These are phyloP conservation scores for Cunninghamia lanceolata DNA, from an alignment of 75 land plant species.

Conservation along the genomic window DNA sequence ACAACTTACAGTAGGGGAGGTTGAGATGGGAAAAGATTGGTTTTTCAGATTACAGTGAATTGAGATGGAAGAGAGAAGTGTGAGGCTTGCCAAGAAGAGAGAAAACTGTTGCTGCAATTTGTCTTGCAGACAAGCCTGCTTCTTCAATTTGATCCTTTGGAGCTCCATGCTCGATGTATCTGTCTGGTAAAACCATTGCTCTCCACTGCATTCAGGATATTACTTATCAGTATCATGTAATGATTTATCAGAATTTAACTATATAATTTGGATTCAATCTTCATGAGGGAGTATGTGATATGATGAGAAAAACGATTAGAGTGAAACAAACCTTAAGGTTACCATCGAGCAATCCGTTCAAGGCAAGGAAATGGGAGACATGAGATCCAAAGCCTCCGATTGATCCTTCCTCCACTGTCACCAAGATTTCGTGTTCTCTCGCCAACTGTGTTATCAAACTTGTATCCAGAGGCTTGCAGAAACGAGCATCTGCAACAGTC, in stretches of 20 bases:
- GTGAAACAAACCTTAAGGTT: constrained; percentile 29
- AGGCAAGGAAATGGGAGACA: constrained; percentile 43
- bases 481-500: constrained; percentile 51
- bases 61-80: constrained; percentile 31
- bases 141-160: constrained; percentile 40
- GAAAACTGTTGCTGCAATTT: constrained; percentile 63
- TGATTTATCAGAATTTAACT: too few species aligned
- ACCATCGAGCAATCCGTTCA: constrained; percentile 49
- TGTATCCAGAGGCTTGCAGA: constrained; percentile 53
- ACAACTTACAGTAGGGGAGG: too few species aligned
- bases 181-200: constrained; percentile 36
- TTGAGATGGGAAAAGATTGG: too few species aligned
- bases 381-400: constrained; percentile 60
- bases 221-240: too few species aligned
- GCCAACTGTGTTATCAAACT: constrained; percentile 33
- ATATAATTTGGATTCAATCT: too few species aligned
- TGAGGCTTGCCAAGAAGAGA: constrained; percentile 46
- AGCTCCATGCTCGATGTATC: constrained; percentile 55
- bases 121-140: constrained; percentile 30
- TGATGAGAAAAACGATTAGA: neutral
- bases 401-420: constrained; percentile 58
- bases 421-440: constrained; percentile 36
- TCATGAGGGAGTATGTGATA: too few species aligned
- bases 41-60: too few species aligned
- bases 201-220: constrained; percentile 43